Percentiles rank a stretch among this genome's conserved stretches.
These are phyloP conservation scores for Malassezia cuniculi DNA, from an alignment of 1,284 basidiomycete genomes.

Conservation along the genomic window DNA sequence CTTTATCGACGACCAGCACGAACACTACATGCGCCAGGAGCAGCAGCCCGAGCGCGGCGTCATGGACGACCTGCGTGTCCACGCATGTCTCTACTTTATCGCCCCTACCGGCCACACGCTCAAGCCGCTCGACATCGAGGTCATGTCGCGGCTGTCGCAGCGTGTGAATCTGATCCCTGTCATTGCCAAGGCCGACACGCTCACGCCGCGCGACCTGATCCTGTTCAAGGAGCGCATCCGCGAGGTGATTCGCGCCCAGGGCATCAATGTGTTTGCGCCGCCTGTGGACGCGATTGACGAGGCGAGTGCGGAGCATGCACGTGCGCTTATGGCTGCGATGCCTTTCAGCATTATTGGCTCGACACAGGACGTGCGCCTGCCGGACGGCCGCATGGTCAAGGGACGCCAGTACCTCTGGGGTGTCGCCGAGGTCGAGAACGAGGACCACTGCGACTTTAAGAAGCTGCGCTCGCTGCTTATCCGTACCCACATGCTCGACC, in stretches of 20 bases:
- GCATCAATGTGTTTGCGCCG: slow-evolving; percentile 86
- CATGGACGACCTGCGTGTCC: slow-evolving; percentile 88
- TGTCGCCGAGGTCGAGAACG: slow-evolving; percentile 95
- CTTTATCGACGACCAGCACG: slow-evolving; percentile 99
- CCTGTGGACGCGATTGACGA: slow-evolving; percentile 86
- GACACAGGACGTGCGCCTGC: slow-evolving; percentile 80
- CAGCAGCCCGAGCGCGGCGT: slow-evolving; percentile 87
- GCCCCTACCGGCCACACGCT: slow-evolving; percentile 90
- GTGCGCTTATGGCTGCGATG: slow-evolving; percentile 67
- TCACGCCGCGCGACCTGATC: slow-evolving; percentile 81
- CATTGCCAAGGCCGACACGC: slow-evolving; percentile 87
- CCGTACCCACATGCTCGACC: slow-evolving; percentile 95
- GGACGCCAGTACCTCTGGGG: slow-evolving; percentile 99
- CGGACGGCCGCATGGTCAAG: slow-evolving; percentile 84
- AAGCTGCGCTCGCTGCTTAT: slow-evolving; percentile 91
- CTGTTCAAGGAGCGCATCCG: slow-evolving; percentile 84
- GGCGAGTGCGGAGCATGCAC: slow-evolving; percentile 72
- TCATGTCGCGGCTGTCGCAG: slow-evolving; percentile 92
- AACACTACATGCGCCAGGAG: slow-evolving; percentile 98
- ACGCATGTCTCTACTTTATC: slow-evolving; percentile 96
- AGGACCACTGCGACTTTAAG: slow-evolving; percentile 98
- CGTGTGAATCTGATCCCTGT: slow-evolving; percentile 97
- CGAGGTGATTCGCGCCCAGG: slow-evolving; percentile 76
- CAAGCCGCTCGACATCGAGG: slow-evolving; percentile 96
- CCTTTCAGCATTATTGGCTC: slow-evolving; percentile 98